Percentiles rank a stretch among this genome's conserved stretches.
phyloP scores from a whole-genome alignment of 257 asterid species.

The Solanum piurae region DNA sequence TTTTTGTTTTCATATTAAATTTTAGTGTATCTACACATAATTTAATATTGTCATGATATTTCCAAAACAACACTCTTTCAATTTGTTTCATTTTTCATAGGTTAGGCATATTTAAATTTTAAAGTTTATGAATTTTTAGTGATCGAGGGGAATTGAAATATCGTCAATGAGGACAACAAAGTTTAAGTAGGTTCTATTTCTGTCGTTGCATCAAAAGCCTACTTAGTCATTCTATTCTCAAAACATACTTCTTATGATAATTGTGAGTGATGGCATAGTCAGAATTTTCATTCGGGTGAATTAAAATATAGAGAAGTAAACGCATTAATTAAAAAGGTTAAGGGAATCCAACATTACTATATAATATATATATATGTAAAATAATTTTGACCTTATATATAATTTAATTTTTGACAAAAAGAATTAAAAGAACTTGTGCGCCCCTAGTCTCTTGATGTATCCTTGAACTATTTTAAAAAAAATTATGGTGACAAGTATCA shows the following conservation, averaged over 20 bases:
- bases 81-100: neutral
- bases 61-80: neutral
- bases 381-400: neutral
- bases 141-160: neutral
- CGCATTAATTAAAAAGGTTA: too few relatives aligned
- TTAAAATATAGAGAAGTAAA: neutral
- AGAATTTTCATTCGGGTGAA: neutral
- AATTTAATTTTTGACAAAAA: neutral
- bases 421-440: rapidly evolving
- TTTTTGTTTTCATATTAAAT: neutral
- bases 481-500: too few relatives aligned
- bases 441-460: neutral
- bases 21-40: neutral
- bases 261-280: neutral
- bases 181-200: neutral
- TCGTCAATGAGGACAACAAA: neutral
- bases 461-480: too few relatives aligned
- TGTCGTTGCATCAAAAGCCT: neutral
- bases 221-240: neutral
- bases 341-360: too few relatives aligned
- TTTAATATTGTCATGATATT: neutral
- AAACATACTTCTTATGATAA: neutral
- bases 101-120: too few relatives aligned
- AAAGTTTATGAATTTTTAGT: too few relatives aligned
- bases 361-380: neutral